These are phyloP conservation scores for Yamadazyma dushanensis DNA, from an alignment of 1,139 yeast species.

Conservation along the genomic window DNA sequence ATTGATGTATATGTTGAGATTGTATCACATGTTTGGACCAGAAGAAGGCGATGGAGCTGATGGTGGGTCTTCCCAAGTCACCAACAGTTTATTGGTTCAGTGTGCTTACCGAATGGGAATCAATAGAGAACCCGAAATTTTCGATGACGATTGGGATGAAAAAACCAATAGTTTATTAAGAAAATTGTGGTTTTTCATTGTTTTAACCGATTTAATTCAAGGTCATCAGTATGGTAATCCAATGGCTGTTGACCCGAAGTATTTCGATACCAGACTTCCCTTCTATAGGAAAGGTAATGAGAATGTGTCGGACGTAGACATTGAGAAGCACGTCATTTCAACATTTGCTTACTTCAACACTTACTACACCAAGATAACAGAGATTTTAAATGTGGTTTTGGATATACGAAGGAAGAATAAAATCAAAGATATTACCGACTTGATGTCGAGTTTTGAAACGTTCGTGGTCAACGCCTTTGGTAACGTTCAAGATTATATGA, in stretches of 20 bases:
- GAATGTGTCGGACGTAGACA: conserved; percentile 27
- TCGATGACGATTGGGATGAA: conserved; percentile 22
- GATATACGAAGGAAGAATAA: conserved; percentile 21
- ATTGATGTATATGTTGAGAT: conserved; percentile 39
- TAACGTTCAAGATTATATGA: conserved; percentile 21
- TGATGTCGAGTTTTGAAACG: conserved; percentile 30
- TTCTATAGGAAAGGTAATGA: conserved; percentile 20
- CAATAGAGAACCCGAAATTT: conserved; percentile 46
- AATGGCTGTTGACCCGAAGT: conserved; percentile 15
- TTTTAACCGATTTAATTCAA: conserved; percentile 22
- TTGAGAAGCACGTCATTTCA: conserved; percentile 25
- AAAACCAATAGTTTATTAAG: conserved; percentile 33
- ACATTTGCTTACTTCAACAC: conserved; percentile 26
- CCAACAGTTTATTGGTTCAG: conserved; percentile 40
- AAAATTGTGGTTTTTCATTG: conserved; percentile 37
- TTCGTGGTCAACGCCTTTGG: conserved; percentile 25
- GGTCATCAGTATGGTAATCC: conserved; percentile 30
- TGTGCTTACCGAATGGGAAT: conserved; percentile 48
- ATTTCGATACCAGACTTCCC: conserved; percentile 25
- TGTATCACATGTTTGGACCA: conserved; percentile 46
- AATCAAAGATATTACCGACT: conserved; percentile 22
- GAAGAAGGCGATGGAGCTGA: conserved; percentile 54
- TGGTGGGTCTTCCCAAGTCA: conserved; percentile 43
- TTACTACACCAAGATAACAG: conserved; percentile 21
- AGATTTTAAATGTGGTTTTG: conserved; percentile 26